phyloP scores from a whole-genome alignment of 345 rosid species.

The Eucalyptus cloeziana region DNA sequence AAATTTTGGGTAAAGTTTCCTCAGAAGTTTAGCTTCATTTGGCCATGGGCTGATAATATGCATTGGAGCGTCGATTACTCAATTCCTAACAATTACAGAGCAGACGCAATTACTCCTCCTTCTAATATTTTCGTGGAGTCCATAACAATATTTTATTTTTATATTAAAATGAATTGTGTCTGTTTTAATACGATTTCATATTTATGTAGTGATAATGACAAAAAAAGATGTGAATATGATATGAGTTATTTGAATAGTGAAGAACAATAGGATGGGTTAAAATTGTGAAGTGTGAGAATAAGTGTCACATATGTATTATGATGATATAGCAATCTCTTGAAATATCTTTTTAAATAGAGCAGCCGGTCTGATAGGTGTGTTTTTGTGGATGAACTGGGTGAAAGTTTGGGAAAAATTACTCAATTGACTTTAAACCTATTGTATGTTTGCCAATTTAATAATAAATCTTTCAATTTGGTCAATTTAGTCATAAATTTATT shows the following conservation, averaged over 20 bases:
- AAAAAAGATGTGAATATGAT: background rate
- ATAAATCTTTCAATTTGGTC: background rate
- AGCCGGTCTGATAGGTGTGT: background rate
- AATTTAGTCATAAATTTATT: background rate
- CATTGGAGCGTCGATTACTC: background rate
- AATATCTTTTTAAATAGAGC: background rate
- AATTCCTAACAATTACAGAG: background rate
- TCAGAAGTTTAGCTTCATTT: background rate
- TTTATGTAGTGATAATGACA: background rate
- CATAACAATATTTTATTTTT: background rate
- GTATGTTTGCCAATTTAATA: background rate
- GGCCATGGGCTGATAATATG: background rate
- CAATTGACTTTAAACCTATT: background rate
- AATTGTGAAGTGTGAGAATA: background rate
- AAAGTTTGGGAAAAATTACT: background rate
- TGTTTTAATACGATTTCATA: background rate
- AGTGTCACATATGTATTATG: background rate
- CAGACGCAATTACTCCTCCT: background rate
- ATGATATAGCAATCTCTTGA: background rate
- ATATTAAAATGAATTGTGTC: background rate
- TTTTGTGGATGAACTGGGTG: background rate
- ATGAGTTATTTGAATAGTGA: background rate
- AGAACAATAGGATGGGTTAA: background rate
- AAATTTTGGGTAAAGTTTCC: background rate
- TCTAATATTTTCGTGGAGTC: background rate